Evolutionary conservation across 345 rosid genomes (phyloP), one percentile per base, ranked within the genome.

Genomic region (Odontarrhena argentea): DNA sequence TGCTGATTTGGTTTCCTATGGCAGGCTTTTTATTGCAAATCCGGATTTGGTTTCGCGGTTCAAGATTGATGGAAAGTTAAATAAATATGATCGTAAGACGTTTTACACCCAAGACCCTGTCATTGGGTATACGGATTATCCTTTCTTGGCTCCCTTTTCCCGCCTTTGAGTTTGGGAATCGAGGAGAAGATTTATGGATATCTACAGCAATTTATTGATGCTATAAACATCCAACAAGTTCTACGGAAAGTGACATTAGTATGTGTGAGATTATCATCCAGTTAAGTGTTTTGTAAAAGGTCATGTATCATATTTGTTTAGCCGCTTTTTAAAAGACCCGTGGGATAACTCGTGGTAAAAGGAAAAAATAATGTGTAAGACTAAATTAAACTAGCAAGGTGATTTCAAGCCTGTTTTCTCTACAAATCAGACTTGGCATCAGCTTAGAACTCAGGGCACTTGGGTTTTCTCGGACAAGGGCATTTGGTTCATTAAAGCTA

Each of bases 61-160:
- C 8, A 81, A 76, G 83, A 42, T 77, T 7, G 50, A 84, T 65
- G 91, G 72, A 9, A 87, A 82, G 9, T 65, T 90, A 53, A 90
- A 59, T 69, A 80, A 57, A 82, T 88, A 88, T 59, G 67, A 58
- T 34, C 76, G 96, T 75, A 83, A 81, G 77, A 88, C 87, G 22
- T 91, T 87, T 79, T 91, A 88, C 60, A 85, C 85, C 13, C 84
- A 75, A 0, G 91, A 88, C 59, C 96, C 87, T 0, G 80, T 83
- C 47, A 79, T 82, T 57, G 96, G 97, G n/a, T 86, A 83, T 77
- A 84, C 91, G 1, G 93, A 89, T 76, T 92, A 86, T 69, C 86
- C 92, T 15, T 83, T 78, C 50, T 53, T 74, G 68, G 9, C 69
- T 9, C 69, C 73, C 1, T 4, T 40, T 9, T 74, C 77, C 1